Evolutionary conservation across 176 grass and related monocot species (phyloP), one percentile per base, ranked within the genome.

Genomic region (Zea mays): DNA sequence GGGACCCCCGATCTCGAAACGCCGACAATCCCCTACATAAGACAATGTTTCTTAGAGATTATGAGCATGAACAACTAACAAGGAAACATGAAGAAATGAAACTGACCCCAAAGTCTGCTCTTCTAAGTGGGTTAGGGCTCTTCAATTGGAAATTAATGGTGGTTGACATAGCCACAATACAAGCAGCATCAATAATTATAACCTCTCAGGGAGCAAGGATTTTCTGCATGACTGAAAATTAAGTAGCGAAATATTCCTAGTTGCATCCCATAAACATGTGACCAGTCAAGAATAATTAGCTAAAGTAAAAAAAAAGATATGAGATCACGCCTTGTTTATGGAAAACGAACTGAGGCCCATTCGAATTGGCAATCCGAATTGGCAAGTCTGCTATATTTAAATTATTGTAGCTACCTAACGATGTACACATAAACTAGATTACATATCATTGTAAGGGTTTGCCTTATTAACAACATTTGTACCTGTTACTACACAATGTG

Each of bases 211-310:
- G 85, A 78, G 74, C 81, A 76, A 99, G 92, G 81, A 99, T 86
- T 90, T 99, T 95, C 87, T 95, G 96, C 85, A 83, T 93, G 72
- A 99, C 96, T 95, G 76, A 84, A 78, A 77, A 75, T 54, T n/a
- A 40, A 70, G 62, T 67, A 56, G 51, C 77, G 64, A 71, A 65
- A 50, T 38, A 19, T 66, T 55, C 35, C 10, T 44, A 57, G 69
- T 88, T 82, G 85, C 51, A 77, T 38, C 12, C 15, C 45, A 72
- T 71, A 4, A 10, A 61, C 37, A 76, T 76, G 19, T 52, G 17
- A 81, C 13, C 46, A 40, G 41, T 14, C 10, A 62, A 73, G 5
- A 74, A 88, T 48, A 88, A 45, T 44, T 73, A 68, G 15, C 51
- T 34, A 44, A n/a, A 39, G 15, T 63, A 11, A 54, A 64, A 81